These are phyloP conservation scores for Apophysomyces ossiformis DNA, from an alignment of 371 early-diverging fungal genomes.

Conservation along the genomic window DNA sequence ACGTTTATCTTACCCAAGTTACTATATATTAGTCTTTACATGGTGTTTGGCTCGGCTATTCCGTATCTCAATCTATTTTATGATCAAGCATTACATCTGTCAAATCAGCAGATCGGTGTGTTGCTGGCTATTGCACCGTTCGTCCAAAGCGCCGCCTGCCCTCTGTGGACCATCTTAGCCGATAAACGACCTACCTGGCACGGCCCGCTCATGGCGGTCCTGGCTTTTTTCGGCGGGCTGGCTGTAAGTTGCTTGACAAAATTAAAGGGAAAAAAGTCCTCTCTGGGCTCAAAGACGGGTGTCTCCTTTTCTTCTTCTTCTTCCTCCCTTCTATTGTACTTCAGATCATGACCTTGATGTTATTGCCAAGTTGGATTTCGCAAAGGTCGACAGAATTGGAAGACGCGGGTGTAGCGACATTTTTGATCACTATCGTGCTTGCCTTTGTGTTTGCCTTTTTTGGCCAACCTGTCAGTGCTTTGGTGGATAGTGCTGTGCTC, in stretches of 20 bases:
- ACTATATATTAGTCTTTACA: constrained; percentile 46
- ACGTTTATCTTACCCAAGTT: constrained; percentile 30
- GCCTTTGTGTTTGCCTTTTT: constrained; percentile 46
- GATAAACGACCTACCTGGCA: constrained; percentile 46
- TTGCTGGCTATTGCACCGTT: constrained; percentile 54
- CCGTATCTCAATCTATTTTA: constrained; percentile 50
- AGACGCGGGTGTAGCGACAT: constrained; percentile 13
- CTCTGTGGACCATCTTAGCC: constrained; percentile 45
- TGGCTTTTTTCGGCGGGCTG: constrained; percentile 39
- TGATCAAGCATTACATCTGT: constrained; percentile 41
- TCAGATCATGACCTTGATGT: constrained; percentile 1
- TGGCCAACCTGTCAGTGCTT: constrained; percentile 43
- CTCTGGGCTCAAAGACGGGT: background rate
- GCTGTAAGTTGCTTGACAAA: constrained; percentile 20
- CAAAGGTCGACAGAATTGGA: background rate
- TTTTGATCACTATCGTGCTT: constrained; percentile 30
- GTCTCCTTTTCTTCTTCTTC: too few relatives aligned
- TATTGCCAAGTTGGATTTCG: background rate
- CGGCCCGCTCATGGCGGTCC: constrained; percentile 42
- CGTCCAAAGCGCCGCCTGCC: constrained; percentile 51
- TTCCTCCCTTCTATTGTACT: background rate
- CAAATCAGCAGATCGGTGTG: constrained; percentile 49
- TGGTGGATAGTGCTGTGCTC: constrained; percentile 56
- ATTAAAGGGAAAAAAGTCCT: background rate
- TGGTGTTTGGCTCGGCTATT: constrained; percentile 37